Conservation (phyloP, 805 yeast species). For the Alloascoidea africana region DNA sequence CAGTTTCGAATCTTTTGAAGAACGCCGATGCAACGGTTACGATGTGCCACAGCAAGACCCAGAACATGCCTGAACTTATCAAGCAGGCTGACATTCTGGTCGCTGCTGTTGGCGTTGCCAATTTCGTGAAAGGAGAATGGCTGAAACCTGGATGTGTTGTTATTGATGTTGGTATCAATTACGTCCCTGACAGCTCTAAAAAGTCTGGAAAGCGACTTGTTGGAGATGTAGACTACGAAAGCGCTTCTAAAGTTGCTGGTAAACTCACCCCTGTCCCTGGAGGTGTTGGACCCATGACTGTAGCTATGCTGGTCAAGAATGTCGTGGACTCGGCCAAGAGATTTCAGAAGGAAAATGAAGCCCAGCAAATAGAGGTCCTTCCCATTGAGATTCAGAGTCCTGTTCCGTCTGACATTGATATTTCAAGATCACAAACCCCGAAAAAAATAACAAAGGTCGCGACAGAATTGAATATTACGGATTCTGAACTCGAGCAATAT, state of each 20-base stretch:
- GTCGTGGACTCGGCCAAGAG: slow-evolving; percentile 55
- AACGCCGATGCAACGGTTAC: slow-evolving; percentile 68
- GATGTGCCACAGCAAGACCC: slow-evolving; percentile 53
- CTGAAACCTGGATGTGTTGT: slow-evolving; percentile 51
- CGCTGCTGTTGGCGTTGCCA: slow-evolving; percentile 62
- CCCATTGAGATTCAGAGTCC: slow-evolving; percentile 42
- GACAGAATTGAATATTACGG: slow-evolving; percentile 48
- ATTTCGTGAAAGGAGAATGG: slow-evolving; percentile 64
- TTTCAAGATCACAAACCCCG: slow-evolving; percentile 64
- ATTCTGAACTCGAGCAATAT: slow-evolving; percentile 55
- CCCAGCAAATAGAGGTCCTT: slow-evolving; percentile 30
- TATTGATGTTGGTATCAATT: slow-evolving; percentile 77
- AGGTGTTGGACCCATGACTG: slow-evolving; percentile 90
- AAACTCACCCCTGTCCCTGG: slow-evolving; percentile 83
- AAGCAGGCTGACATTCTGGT: slow-evolving; percentile 60
- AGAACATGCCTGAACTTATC: slow-evolving; percentile 33
- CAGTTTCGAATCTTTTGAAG: slow-evolving; percentile 56
- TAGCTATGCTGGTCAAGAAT: slow-evolving; percentile 65
- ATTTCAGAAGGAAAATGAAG: slow-evolving; percentile 12
- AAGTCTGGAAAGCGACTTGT: slow-evolving; percentile 60
- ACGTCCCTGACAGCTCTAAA: slow-evolving; percentile 45
- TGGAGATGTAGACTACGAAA: slow-evolving; percentile 62
- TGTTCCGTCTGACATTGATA: slow-evolving; percentile 71
- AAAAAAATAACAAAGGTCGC: slow-evolving; percentile 58
- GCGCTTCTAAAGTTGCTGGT: slow-evolving; percentile 36